phyloP scores from a whole-genome alignment of 1,284 basidiomycete species.

The Abortiporus biennis region DNA sequence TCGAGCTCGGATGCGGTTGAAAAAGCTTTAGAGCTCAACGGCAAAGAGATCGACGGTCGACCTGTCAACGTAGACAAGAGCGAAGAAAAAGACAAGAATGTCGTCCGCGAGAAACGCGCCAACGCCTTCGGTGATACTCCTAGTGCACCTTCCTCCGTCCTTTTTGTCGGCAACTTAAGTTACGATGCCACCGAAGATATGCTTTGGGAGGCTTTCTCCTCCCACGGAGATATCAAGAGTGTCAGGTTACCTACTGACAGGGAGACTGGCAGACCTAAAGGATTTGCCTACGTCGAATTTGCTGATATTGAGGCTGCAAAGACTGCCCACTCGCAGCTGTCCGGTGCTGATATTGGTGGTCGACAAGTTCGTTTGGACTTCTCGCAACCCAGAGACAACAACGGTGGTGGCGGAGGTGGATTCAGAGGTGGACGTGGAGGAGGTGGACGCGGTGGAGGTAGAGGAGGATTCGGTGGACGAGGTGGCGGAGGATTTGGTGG shows the following conservation, averaged over 20 bases:
- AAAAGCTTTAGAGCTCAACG: slow-evolving; percentile 73
- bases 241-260: slow-evolving; percentile 93
- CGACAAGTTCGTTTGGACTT: slow-evolving; percentile 84
- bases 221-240: slow-evolving; percentile 84
- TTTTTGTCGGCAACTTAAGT: slow-evolving; percentile 91
- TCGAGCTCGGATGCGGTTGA: slow-evolving; percentile 67
- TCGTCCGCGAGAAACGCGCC: slow-evolving; percentile 63
- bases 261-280: slow-evolving; percentile 88
- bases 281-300: slow-evolving; percentile 97
- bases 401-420: slow-evolving; percentile 46
- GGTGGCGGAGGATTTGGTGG: slow-evolving; percentile 31
- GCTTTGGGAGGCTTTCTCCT: slow-evolving; percentile 90
- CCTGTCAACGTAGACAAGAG: slow-evolving; percentile 84
- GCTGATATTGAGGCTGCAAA: slow-evolving; percentile 76
- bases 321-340: slow-evolving; percentile 70
- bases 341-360: slow-evolving; percentile 80
- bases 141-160: slow-evolving; percentile 68
- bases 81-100: slow-evolving; percentile 48
- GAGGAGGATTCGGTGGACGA: slow-evolving; percentile 36
- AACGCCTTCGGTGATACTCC: slow-evolving; percentile 70
- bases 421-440: slow-evolving; percentile 37
- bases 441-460: slow-evolving; percentile 29
- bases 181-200: slow-evolving; percentile 80
- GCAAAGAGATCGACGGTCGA: slow-evolving; percentile 91
- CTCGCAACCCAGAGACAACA: slow-evolving; percentile 76